Evolutionary conservation across 768 basidiomycete genomes (phyloP).

Genomic region (Trametes maxima): DNA sequence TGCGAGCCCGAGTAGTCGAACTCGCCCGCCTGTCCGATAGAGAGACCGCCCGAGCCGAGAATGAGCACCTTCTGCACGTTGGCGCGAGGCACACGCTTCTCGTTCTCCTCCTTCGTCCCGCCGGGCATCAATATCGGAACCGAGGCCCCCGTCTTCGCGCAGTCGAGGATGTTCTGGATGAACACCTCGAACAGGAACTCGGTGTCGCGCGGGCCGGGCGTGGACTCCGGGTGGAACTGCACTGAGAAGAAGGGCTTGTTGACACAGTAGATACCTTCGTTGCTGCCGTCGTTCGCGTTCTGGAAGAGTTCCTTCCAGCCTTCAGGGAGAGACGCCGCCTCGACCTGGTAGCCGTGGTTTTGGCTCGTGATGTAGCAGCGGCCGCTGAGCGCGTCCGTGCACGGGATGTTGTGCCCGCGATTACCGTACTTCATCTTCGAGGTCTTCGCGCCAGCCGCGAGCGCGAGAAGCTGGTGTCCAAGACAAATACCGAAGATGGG

Average conservation of each 20-base stretch:
- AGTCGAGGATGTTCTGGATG: conserved; percentile 83
- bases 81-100: conserved; percentile 65
- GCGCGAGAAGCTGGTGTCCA: conserved; percentile 94
- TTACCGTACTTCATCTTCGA: conserved; percentile 99
- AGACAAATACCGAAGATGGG: conserved; percentile 99
- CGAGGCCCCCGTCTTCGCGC: conserved; percentile 55
- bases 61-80: conserved; percentile 94
- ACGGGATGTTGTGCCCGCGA: conserved; percentile 98
- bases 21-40: conserved; percentile 98
- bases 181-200: conserved; percentile 99
- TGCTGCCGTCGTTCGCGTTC: conserved; percentile 97
- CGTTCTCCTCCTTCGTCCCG: conserved; percentile 83
- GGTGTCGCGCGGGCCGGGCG: conserved; percentile 95
- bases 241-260: conserved; percentile 97
- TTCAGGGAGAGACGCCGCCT: conserved; percentile 69
- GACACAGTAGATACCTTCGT: conserved; percentile 95
- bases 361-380: conserved; percentile 99
- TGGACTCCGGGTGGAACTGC: conserved; percentile 98
- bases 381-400: conserved; percentile 90
- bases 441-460: conserved; percentile 91
- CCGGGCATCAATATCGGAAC: conserved; percentile 71
- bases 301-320: conserved; percentile 95
- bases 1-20: conserved; percentile 99
- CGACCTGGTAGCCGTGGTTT: conserved; percentile 98
- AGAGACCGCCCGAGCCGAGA: conserved; percentile 95